Conservation (phyloP, 1,139 yeast genomes). For the Sugiyamaella xylanicola region DNA sequence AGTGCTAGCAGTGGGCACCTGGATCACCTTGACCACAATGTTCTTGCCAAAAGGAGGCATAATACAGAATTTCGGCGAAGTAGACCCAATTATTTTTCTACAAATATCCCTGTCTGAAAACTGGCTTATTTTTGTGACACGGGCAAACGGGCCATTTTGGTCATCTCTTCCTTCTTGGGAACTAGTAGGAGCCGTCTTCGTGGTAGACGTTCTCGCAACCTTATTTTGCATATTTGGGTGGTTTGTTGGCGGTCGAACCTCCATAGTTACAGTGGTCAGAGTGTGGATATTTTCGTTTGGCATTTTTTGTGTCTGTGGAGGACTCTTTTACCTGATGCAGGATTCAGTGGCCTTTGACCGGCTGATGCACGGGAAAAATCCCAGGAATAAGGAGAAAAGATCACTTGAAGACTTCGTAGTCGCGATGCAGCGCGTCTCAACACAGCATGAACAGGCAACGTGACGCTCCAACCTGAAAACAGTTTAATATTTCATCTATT, state of each 20-base stretch:
- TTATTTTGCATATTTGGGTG: slow-evolving; percentile 71
- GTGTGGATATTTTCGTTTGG: slow-evolving; percentile 71
- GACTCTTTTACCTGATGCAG: slow-evolving; percentile 71
- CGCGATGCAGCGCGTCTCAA: slow-evolving; percentile 97
- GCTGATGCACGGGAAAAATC: slow-evolving; percentile 87
- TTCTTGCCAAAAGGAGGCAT: slow-evolving; percentile 63
- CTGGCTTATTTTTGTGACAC: slow-evolving; percentile 77
- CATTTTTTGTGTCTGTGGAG: slow-evolving; percentile 70
- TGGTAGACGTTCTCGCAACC: slow-evolving; percentile 70
- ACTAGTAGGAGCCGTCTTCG: slow-evolving; percentile 67
- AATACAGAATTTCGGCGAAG: slow-evolving; percentile 70
- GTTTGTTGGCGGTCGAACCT: slow-evolving; percentile 73
- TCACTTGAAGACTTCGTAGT: slow-evolving; percentile 92
- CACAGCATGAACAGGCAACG: slow-evolving; percentile 81
- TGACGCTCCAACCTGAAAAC: too few species aligned
- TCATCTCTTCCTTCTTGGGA: slow-evolving; percentile 74
- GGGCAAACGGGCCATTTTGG: slow-evolving; percentile 82
- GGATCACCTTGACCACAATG: slow-evolving; percentile 75
- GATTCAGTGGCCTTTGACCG: slow-evolving; percentile 86
- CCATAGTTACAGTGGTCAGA: slow-evolving; percentile 67
- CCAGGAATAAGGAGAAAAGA: slow-evolving; percentile 71
- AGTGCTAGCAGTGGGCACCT: slow-evolving; percentile 67
- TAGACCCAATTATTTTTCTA: slow-evolving; percentile 69
- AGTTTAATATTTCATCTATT: background rate
- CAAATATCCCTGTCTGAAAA: slow-evolving; percentile 75